Evolutionary conservation across 345 rosid genomes (phyloP), one percentile per base, ranked within the genome.

Genomic region (Aquilaria yunnanensis): DNA sequence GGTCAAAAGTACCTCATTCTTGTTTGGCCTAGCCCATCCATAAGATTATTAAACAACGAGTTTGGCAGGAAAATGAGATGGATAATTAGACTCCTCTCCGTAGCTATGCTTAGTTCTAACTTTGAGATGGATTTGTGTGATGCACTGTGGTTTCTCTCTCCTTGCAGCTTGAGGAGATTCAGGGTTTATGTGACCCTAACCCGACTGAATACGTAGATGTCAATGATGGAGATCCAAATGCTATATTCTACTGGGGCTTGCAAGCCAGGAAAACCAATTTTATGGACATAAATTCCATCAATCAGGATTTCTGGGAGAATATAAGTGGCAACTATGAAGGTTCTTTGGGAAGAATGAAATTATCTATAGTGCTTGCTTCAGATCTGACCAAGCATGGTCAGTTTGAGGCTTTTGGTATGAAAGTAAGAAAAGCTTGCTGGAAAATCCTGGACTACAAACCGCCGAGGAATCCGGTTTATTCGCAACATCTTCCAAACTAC

Each of bases 171-270:
- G 87, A 82, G 69, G 78, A 62, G 60, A 64, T 78, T 45, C 83
- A 74, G 41, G 85, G 85, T 32, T 51, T 69, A 1, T 78, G 80
- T 46, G 90, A 85, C 60, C 90, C 90, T 50, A 82, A 77, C 69
- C 79, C 90, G 43, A 45, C 63, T 29, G 87, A 85, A 69, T 71
- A 77, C 16, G 68, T 71, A 2, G 85, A 85, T 9, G 11, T 10
- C 56, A 68, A 62, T 32, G 55, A n/a, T 46, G 61, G 63, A 7
- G 66, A 78, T 65, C 80, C 81, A 2, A 76, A 73, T 62, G 58
- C 72, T 31, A 72, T 77, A 0, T 75, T 67, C 65, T 82, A 77
- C 74, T 81, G 88, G 86, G 83, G 86, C 14, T 60, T 83, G 47
- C 83, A 75, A 32, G 73, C 74, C 14, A 70, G 62, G 45, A 77